A percentile compares a stretch with the other conserved stretches of the same genome.
Evolutionary conservation across 306 rosid species (phyloP).

Genomic region (Hippophae rhamnoides): DNA sequence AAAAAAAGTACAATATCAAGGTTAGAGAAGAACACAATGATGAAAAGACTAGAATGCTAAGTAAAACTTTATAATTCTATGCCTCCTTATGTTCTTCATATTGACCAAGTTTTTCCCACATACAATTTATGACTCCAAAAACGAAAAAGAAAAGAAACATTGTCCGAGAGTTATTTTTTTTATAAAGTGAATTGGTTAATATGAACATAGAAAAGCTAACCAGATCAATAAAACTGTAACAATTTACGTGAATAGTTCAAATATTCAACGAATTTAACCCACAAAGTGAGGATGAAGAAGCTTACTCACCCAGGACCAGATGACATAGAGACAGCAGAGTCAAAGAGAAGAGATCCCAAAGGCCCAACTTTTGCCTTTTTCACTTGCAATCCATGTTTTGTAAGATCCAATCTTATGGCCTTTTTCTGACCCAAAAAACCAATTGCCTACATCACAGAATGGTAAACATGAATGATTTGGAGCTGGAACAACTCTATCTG

Average conservation of each 20-base stretch:
- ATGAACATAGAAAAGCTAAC: not conserved
- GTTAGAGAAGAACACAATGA: too few relatives aligned
- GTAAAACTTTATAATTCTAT: too few relatives aligned
- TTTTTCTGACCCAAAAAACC: constrained; percentile 57
- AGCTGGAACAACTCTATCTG: constrained; percentile 4
- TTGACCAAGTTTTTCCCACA: too few relatives aligned
- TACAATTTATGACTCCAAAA: too few relatives aligned
- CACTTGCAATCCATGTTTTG: constrained; percentile 40
- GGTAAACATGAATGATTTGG: constrained; percentile 18
- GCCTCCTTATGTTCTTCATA: too few relatives aligned
- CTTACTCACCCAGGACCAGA: constrained; percentile 59
- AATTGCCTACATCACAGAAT: constrained; percentile 49
- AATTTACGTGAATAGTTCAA: not conserved
- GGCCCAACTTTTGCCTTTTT: constrained; percentile 97
- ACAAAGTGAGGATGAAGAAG: constrained; percentile 24
- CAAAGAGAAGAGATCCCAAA: constrained; percentile 72
- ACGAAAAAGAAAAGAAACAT: too few relatives aligned
- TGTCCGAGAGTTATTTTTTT: too few relatives aligned
- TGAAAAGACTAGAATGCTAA: too few relatives aligned
- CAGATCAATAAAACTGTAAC: not conserved
- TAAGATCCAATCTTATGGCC: constrained; percentile 68
- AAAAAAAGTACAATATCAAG: too few relatives aligned
- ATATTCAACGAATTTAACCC: not conserved
- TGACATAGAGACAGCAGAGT: constrained; percentile 87
- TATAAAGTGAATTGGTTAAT: too few relatives aligned